Evolutionary conservation across 179 eudicot genomes (phyloP).

Genomic region (Pouteria campechiana): DNA sequence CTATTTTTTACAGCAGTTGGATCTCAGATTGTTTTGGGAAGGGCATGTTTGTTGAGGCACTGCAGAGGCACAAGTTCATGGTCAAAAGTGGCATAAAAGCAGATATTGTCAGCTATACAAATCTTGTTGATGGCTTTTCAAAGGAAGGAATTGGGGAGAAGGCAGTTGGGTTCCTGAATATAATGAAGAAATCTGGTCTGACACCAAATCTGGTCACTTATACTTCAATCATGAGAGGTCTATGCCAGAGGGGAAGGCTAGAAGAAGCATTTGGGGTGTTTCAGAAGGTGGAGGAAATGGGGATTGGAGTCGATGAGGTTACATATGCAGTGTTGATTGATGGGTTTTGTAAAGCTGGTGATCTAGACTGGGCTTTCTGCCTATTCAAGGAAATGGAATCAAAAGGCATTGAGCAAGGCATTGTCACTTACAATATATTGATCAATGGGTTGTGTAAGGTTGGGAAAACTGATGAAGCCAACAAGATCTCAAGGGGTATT

Average conservation of each 20-base stretch:
- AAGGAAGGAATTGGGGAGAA: conserved; percentile 40
- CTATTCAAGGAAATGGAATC: conserved; percentile 32
- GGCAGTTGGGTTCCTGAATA: conserved; percentile 27
- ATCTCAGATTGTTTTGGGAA: conserved; percentile 24
- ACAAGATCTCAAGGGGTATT: conserved; percentile 22
- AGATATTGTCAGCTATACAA: conserved; percentile 27
- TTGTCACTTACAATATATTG: conserved; percentile 32
- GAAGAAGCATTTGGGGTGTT: conserved; percentile 27
- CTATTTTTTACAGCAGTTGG: conserved; percentile 39
- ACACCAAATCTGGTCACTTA: conserved; percentile 31
- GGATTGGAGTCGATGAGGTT: conserved; percentile 31
- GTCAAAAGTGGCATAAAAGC: conserved; percentile 14
- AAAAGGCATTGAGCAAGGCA: conserved; percentile 27
- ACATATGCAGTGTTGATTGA: conserved; percentile 30
- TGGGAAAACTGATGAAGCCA: conserved; percentile 34
- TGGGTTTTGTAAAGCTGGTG: conserved; percentile 30
- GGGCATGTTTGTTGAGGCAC: conserved; percentile 19
- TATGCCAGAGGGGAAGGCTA: conserved; percentile 38
- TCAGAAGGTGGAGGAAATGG: conserved; percentile 19
- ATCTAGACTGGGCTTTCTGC: conserved; percentile 22
- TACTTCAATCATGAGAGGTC: conserved; percentile 35
- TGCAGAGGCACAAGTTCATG: conserved; percentile 21
- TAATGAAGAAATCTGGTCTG: conserved; percentile 22
- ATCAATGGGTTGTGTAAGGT: conserved; percentile 46
- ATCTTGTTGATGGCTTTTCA: conserved; percentile 40